Evolutionary conservation across 176 grass and related monocot genomes (phyloP).

Genomic region (Musa itinerans): DNA sequence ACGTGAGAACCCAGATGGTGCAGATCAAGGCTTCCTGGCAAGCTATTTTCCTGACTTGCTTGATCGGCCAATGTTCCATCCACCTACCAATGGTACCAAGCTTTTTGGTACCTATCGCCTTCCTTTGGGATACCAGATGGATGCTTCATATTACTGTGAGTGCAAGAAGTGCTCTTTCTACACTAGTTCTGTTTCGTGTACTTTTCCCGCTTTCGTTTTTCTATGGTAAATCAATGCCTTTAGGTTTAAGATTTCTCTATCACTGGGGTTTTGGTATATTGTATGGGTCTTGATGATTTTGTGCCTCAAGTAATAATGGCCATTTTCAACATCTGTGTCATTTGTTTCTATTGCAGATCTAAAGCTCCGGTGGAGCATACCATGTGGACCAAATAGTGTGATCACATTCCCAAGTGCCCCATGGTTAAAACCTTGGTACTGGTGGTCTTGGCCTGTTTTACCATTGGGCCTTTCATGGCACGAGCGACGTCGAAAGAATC

Average conservation of each 20-base stretch:
- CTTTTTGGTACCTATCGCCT: constrained; percentile 85
- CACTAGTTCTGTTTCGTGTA: no score
- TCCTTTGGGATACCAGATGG: constrained; percentile 98
- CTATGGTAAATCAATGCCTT: not conserved
- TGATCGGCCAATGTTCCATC: constrained; percentile 82
- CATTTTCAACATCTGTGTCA: not conserved
- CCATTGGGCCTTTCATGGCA: constrained; percentile 95
- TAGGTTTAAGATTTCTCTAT: not conserved
- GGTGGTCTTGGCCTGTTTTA: constrained; percentile 99
- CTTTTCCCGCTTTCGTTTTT: not conserved
- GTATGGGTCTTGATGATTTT: not conserved
- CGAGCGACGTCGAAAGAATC: constrained; percentile 72
- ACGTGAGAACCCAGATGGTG: constrained; percentile 78
- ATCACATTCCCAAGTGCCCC: constrained; percentile 99
- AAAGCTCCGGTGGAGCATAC: constrained; percentile 83
- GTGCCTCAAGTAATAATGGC: not conserved
- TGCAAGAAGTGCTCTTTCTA: not conserved
- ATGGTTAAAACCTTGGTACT: constrained; percentile 99
- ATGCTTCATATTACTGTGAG: constrained; percentile 98
- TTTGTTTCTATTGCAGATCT: constrained; percentile 52
- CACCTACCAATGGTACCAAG: constrained; percentile 66
- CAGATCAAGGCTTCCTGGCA: constrained; percentile 84
- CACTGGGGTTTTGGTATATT: not conserved
- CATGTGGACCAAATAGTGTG: constrained; percentile 92
- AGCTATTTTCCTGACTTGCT: constrained; percentile 91